Base-by-base conservation (phyloP, 257 asterid genomes). In the Fraxinus americana region DNA sequence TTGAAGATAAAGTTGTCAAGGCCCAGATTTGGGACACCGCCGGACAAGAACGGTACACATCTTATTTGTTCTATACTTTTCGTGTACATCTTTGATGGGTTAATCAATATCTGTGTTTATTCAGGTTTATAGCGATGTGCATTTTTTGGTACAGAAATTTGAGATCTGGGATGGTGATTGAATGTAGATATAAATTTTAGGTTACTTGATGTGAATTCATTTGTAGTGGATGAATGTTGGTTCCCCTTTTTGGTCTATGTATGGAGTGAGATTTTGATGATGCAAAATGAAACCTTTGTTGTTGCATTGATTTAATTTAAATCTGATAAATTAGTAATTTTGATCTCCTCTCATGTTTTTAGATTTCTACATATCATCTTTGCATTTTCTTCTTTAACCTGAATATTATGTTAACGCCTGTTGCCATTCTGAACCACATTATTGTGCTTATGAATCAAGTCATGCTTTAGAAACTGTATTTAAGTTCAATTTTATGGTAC, bases 1-100 rank as follows among this genome's bases (percentile, higher is more conserved):
- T 88, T 12, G 86, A 86, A 5, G 90, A 88, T 69, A 89, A 89
- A 78, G 91, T 89, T 73, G 88, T 89, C 66, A 89, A 89, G 84
- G 91, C 92, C 54, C 91, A 89, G 89, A 89, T 89, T 85, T 87
- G 92, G 92, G 92, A 89, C 74, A 89, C 92, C 16, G 92, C 92
- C 14, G 92, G 92, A 10, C 91, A 87, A 48, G 92, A 89, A 79
- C 80, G 92, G 91, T 87, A 78, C 4, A 17, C 27, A 11, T 8
- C 14, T 67, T 35, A 48, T 35, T 54, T 27, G n/a, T 38, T 35
- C 16, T 17, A 14, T 17, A 1, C 23, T 29, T 14, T 39, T 23
- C 43, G 3, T 19, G 10, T 7, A 57, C 23, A 59, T 59, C 5
- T 59, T 59, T 59, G 14, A 21, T 21, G 25, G 10, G 23, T 59